phyloP scores from a whole-genome alignment of 1,139 yeast species.

The Yamadazyma mexicana region DNA sequence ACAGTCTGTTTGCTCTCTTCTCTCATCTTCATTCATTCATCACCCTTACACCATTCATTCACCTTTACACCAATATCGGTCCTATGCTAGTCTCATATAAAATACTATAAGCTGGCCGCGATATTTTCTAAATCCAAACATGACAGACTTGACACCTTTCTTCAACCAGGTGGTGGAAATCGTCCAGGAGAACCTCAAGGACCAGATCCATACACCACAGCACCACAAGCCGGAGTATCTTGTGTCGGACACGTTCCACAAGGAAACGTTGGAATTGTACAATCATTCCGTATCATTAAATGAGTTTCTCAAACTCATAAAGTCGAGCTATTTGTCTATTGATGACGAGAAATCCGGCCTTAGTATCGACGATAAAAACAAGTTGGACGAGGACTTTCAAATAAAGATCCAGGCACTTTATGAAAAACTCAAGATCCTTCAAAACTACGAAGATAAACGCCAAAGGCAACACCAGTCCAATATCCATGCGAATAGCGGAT shows the following conservation, averaged over 20 bases:
- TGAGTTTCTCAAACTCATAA: constrained; percentile 38
- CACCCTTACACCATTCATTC: too few species aligned
- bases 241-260: constrained; percentile 51
- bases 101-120: too few species aligned
- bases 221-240: constrained; percentile 11
- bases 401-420: constrained; percentile 49
- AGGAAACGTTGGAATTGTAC: constrained; percentile 51
- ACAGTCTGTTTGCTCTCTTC: too few species aligned
- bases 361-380: constrained; percentile 48
- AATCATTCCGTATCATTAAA: constrained; percentile 38
- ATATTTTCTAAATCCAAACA: constrained; percentile 14
- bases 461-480: constrained; percentile 41
- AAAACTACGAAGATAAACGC: constrained; percentile 52
- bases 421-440: constrained; percentile 50
- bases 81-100: too few species aligned
- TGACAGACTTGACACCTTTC: constrained; percentile 56
- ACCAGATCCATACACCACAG: constrained; percentile 1
- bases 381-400: constrained; percentile 56
- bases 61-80: too few species aligned
- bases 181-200: constrained; percentile 31
- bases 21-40: too few species aligned
- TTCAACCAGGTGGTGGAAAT: constrained; percentile 51
- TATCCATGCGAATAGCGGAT: constrained; percentile 13
- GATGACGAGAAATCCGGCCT: constrained; percentile 19
- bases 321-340: constrained; percentile 44